phyloP scores from a whole-genome alignment of 306 rosid species.

The Vigna trinervia region DNA sequence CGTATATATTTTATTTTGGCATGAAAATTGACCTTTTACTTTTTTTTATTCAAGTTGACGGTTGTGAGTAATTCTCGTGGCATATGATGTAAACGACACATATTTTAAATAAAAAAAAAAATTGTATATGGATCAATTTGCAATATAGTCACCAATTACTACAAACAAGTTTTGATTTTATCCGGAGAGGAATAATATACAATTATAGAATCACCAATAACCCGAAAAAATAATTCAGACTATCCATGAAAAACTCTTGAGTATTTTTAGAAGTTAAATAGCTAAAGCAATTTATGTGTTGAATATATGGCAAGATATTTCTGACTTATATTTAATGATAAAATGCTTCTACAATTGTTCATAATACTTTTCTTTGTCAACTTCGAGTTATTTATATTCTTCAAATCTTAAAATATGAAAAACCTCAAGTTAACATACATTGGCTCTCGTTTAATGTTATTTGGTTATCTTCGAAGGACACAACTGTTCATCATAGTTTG shows the following conservation, averaged over 20 bases:
- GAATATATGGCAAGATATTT: neutral
- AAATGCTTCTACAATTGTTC: neutral
- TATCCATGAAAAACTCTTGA: too few species aligned
- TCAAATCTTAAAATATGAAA: slow-evolving; percentile 17
- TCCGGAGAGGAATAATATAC: neutral
- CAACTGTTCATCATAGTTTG: neutral
- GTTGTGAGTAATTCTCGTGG: slow-evolving; percentile 4
- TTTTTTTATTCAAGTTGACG: neutral
- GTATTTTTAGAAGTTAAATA: neutral
- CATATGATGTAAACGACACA: neutral
- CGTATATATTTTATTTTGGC: neutral
- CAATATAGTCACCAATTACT: neutral
- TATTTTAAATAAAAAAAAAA: neutral
- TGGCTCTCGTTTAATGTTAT: slow-evolving; percentile 16
- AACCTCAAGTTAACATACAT: neutral
- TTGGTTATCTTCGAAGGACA: slow-evolving; percentile 50
- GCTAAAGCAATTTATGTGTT: neutral
- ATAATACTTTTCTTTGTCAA: neutral
- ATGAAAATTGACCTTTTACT: neutral
- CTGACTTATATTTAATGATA: neutral
- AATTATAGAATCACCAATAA: neutral
- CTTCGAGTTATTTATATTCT: neutral
- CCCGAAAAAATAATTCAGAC: neutral
- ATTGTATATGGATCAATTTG: neutral
- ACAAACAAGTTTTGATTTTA: neutral